phyloP scores from a whole-genome alignment of 805 yeast genomes.

The Myxozyma melibiosi region DNA sequence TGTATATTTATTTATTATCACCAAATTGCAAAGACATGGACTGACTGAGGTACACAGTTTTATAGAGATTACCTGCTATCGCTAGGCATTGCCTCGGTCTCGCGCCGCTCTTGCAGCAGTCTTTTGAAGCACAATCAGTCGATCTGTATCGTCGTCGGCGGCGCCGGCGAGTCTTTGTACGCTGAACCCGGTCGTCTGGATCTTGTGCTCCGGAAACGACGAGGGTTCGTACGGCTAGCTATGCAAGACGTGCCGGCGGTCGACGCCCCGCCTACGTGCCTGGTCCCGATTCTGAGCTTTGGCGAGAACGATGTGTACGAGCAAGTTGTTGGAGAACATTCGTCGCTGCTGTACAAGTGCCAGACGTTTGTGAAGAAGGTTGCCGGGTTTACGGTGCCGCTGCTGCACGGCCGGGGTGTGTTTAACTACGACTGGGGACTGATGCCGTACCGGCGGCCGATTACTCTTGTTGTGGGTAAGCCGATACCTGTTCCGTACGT shows the following conservation, averaged over 20 bases:
- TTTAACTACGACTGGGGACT: conserved; percentile 92
- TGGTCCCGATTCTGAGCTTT: conserved; percentile 88
- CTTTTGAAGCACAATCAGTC: conserved; percentile 68
- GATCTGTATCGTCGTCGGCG: conserved; percentile 90
- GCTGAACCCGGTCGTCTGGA: conserved; percentile 62
- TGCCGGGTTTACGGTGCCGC: conserved; percentile 84
- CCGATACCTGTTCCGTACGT: conserved; percentile 52
- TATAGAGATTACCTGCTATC: conserved; percentile 83
- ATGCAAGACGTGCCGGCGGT: conserved; percentile 50
- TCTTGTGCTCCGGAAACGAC: conserved; percentile 72
- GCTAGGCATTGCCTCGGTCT: conserved; percentile 83
- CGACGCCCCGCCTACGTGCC: conserved; percentile 52
- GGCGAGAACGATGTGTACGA: conserved; percentile 79
- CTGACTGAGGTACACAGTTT: conserved; percentile 40
- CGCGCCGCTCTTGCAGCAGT: conserved; percentile 67
- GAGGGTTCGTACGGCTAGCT: conserved; percentile 88
- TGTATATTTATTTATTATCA: conserved; percentile 4
- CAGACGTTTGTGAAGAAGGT: conserved; percentile 73
- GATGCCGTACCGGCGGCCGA: conserved; percentile 79
- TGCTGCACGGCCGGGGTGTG: conserved; percentile 88
- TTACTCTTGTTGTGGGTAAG: conserved; percentile 59
- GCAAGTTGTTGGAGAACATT: conserved; percentile 49
- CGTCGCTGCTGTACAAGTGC: conserved; percentile 54
- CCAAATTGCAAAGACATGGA: not conserved
- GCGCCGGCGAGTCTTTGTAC: conserved; percentile 86